Evolutionary conservation across 2,329 filamentous ascomycete species (phyloP).

Genomic region (Lachnellula subtilissima): DNA sequence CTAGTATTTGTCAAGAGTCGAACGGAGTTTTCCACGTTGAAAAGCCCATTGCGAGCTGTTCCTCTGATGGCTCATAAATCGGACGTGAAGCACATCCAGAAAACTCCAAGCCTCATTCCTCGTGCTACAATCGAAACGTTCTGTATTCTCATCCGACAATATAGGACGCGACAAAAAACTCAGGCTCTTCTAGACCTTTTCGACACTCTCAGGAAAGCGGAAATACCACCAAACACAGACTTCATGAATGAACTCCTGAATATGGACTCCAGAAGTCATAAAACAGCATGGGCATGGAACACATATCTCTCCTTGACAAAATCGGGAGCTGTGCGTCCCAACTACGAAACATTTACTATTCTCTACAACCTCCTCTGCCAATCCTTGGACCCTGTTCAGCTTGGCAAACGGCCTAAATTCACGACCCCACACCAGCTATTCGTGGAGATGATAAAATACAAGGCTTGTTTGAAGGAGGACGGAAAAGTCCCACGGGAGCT

Average conservation of each 20-base stretch:
- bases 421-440: conserved; percentile 34
- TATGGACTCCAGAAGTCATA: conserved; percentile 16
- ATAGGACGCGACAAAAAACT: conserved; percentile 57
- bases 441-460: conserved; percentile 45
- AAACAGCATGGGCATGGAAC: conserved; percentile 21
- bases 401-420: conserved; percentile 2
- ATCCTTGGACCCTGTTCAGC: conserved; percentile 1
- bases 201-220: conserved; percentile 55
- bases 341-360: conserved; percentile 27
- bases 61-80: conserved; percentile 9
- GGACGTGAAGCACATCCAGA: conserved; percentile 15
- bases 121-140: conserved; percentile 74
- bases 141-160: conserved; percentile 67
- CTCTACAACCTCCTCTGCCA: conserved; percentile 29
- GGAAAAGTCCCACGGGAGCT: conserved; percentile 42
- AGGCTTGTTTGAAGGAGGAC: conserved; percentile 27
- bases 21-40: conserved; percentile 8
- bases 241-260: conserved; percentile 77
- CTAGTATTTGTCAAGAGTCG: conserved; percentile 55
- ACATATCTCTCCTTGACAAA: conserved; percentile 21
- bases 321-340: conserved; percentile 18
- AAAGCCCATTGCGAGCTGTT: conserved; percentile 13
- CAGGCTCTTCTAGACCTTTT: conserved; percentile 55
- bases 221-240: conserved; percentile 64
- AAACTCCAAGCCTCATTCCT: conserved; percentile 42